A percentile compares a stretch with the other conserved stretches of the same genome.
Evolutionary conservation across 192 early-diverging fungal species (phyloP).

Genomic region (Martensiomyces pterosporus): DNA sequence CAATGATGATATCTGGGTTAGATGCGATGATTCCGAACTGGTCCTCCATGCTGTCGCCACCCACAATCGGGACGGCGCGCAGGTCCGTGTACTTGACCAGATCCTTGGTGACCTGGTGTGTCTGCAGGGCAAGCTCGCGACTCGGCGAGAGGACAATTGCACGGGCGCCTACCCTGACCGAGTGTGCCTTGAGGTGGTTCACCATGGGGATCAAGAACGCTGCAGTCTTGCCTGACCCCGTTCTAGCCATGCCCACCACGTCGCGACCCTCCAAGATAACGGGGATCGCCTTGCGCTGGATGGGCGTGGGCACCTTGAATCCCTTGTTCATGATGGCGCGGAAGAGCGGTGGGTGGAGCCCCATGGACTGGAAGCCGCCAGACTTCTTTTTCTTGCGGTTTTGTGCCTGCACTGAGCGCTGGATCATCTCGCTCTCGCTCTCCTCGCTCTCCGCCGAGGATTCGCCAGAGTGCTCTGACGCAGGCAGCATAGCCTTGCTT

Average conservation of each 20-base stretch:
- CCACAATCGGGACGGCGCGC: conserved; percentile 81
- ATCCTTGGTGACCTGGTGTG: conserved; percentile 89
- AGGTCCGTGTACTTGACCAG: conserved; percentile 91
- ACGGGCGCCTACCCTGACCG: conserved; percentile 78
- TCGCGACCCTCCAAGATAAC: conserved; percentile 86
- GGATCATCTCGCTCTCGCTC: conserved; percentile 37
- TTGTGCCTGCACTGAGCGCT: conserved; percentile 47
- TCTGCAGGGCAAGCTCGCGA: conserved; percentile 95
- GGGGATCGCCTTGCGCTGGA: conserved; percentile 94
- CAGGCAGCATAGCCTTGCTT: background rate
- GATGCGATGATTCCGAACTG: conserved; percentile 90
- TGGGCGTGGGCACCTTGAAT: conserved; percentile 97
- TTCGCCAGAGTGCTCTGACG: background rate
- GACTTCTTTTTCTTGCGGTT: conserved; percentile 95
- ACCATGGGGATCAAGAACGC: conserved; percentile 93
- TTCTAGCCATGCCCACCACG: conserved; percentile 97
- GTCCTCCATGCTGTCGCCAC: conserved; percentile 95
- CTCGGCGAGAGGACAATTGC: conserved; percentile 88
- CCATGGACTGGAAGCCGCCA: conserved; percentile 98
- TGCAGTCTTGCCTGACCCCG: conserved; percentile 97
- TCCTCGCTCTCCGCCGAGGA: conserved; percentile 9
- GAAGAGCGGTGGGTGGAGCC: conserved; percentile 76
- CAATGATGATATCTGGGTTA: conserved; percentile 91
- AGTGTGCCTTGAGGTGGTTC: conserved; percentile 81
- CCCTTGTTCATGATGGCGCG: conserved; percentile 88